Evolutionary conservation across 306 rosid genomes (phyloP), one percentile per base, ranked within the genome.

Genomic region (Rosa chinensis): DNA sequence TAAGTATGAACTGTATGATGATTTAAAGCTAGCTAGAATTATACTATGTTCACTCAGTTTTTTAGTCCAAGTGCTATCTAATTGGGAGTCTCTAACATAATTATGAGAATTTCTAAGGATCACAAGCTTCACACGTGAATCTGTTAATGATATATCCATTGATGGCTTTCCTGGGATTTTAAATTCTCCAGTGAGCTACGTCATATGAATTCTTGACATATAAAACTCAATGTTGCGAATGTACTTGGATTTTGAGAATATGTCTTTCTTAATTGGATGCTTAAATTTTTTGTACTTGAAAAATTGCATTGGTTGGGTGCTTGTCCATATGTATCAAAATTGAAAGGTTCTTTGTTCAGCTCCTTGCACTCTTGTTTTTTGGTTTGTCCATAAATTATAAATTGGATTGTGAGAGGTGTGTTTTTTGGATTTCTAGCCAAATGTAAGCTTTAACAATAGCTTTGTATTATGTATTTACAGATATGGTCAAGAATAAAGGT

Each of bases 401-500:
- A 25, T 25, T 25, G 1, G 28, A 25, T 25, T 25, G 28, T 25
- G 28, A 25, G 28, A 25, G 28, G 28, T 25, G 28, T 25, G 28
- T 25, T 25, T 25, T 25, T 25, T 25, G 28, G 28, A 25, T 25
- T 25, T 25, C 0, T 25, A 25, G 28, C 28, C 12, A 62, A 47
- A 47, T 47, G 39, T 37, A 37, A 56, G 61, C 63, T 72, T 28
- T 37, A 17, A 68, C 53, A 62, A 75, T 66, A 59, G 23, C 45
- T 70, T 28, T 20, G 37, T 28, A 76, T 64, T 70, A 40, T 78
- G 8, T 83, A 72, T 75, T 81, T 84, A 75, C 92, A 95, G 99
- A 95, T 90, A 95, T 95, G 99, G 97, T 95, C 73, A 95, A 95
- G 89, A 86, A 95, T 88, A 92, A 95, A 88, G 99, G 98, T 74